Evolutionary conservation across 257 asterid species (phyloP).

Genomic region (Lithospermum erythrorhizon): DNA sequence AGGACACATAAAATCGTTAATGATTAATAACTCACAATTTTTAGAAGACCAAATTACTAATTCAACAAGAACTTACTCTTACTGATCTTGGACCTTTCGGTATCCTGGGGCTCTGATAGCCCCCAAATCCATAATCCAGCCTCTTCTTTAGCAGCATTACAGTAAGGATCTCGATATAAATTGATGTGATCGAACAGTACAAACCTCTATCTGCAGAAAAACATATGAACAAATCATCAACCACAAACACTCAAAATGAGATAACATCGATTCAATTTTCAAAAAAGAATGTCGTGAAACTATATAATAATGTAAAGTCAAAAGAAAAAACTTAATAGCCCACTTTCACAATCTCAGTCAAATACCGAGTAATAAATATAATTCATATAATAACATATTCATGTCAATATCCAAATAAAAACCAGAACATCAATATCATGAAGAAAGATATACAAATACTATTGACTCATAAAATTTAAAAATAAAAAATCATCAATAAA

Average conservation of each 20-base stretch:
- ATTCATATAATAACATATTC: too few species aligned
- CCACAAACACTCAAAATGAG: background rate
- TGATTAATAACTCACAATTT: background rate
- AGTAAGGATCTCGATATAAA: conserved; percentile 22
- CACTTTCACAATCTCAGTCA: background rate
- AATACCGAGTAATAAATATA: too few species aligned
- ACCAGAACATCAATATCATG: too few species aligned
- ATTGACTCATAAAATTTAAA: background rate
- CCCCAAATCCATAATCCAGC: conserved; percentile 68
- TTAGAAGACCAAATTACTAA: background rate
- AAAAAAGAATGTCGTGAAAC: background rate
- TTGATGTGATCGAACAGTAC: background rate
- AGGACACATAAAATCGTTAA: background rate
- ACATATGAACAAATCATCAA: background rate
- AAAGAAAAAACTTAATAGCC: background rate
- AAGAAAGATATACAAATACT: too few species aligned
- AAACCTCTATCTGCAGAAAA: background rate
- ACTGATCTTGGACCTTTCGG: conserved; percentile 90
- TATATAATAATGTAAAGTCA: too few species aligned
- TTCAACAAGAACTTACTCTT: conserved; percentile 41
- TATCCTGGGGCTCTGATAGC: conserved; percentile 63
- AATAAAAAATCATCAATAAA: too few species aligned
- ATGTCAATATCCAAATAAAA: too few species aligned
- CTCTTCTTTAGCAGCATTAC: conserved; percentile 68
- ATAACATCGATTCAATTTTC: background rate